Evolutionary conservation across 169 alveolate species (phyloP), one percentile per base, ranked within the genome.

Genomic region (Cryptosporidium sp.): DNA sequence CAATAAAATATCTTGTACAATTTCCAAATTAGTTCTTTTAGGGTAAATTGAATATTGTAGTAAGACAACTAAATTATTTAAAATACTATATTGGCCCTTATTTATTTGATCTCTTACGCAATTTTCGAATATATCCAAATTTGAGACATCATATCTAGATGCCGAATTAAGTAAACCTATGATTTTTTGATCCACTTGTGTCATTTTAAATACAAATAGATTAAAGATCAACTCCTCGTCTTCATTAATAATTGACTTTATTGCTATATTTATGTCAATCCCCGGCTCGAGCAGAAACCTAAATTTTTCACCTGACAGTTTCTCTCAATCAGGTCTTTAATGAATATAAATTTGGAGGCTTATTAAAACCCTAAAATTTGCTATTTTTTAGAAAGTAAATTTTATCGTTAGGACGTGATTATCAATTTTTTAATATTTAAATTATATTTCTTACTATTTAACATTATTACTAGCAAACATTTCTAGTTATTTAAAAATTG

Each of bases 1-100:
- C 45, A 80, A 62, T 29, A 80, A 59, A 62, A 80, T 80, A 41
- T 80, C 89, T 16, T 80, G 89, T 26, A 80, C 68, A 39, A 80
- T 80, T 2, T 80, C 89, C 37, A 80, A 29, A 39, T 80, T 59
- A 2, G 31, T 39, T 41, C 45, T 80, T 21, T 80, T 80, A 8
- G 89, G 89, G 39, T 80, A 58, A 16, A 80, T 80, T 4, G 75
- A 59, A 41, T 80, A 80, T 18, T 59, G 52, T 6, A 59, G 37
- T 48, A 80, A 45, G 8, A 80, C 68, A 21, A 61, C 75, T 29
- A 80, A 39, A 67, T 80, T 80, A 62, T 80, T 80, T 80, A 48
- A 29, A 29, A 80, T 9, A 80, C 75, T 80, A 43, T 80, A 80
- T 80, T 80, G 89, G 14, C 68, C 75, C 26, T 62, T 62, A 8